Evolutionary conservation across 257 asterid genomes (phyloP).

Genomic region (Euphrasia confusa): DNA sequence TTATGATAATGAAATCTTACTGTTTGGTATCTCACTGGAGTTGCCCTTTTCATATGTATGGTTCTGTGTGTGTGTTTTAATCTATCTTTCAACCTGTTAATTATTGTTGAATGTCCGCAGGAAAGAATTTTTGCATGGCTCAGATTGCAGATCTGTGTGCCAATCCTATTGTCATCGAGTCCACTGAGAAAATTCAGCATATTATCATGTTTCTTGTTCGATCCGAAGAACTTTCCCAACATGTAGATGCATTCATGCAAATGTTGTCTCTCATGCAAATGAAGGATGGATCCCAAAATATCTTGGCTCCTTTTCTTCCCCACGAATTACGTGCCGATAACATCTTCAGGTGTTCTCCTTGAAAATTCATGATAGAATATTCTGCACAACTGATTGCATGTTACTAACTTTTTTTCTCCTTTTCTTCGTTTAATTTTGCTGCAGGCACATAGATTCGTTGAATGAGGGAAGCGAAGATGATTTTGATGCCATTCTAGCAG

Average conservation of each 20-base stretch:
- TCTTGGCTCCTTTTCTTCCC: slow-evolving; percentile 65
- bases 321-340: slow-evolving; percentile 59
- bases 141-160: slow-evolving; percentile 68
- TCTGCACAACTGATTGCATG: slow-evolving; percentile 4
- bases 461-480: slow-evolving; percentile 65
- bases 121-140: slow-evolving; percentile 77
- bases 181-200: slow-evolving; percentile 60
- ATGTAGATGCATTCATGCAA: slow-evolving; percentile 81
- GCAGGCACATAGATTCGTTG: slow-evolving; percentile 56
- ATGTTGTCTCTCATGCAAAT: slow-evolving; percentile 67
- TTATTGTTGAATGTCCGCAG: slow-evolving; percentile 43
- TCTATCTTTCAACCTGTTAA: slow-evolving; percentile 15
- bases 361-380: slow-evolving; percentile 9
- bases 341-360: slow-evolving; percentile 55
- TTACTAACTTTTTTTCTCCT: slow-evolving; percentile 1
- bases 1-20: not conserved
- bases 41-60: not conserved
- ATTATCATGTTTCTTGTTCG: slow-evolving; percentile 70
- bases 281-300: slow-evolving; percentile 60
- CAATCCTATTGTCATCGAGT: slow-evolving; percentile 46
- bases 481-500: slow-evolving; percentile 84
- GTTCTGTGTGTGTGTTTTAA: not conserved
- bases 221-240: slow-evolving; percentile 81
- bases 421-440: slow-evolving; percentile 24
- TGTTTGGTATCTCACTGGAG: slow-evolving; percentile 4